These are phyloP conservation scores for Xylariaceae sp. DNA, from an alignment of 2,329 filamentous ascomycete genomes.

Conservation along the genomic window DNA sequence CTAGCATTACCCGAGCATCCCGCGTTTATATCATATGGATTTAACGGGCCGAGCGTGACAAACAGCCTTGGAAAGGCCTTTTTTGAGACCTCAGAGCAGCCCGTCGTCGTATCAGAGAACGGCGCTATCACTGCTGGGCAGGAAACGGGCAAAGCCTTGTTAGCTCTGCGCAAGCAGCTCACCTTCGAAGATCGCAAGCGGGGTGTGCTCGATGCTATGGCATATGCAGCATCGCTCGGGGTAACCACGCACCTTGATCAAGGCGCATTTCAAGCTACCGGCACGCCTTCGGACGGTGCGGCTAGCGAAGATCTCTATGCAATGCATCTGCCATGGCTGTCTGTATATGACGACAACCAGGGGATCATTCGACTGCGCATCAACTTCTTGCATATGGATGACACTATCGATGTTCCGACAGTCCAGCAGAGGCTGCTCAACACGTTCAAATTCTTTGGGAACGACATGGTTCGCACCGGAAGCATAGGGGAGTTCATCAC, in stretches of 20 bases:
- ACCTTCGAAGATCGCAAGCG: slow-evolving; percentile 29
- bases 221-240: slow-evolving; percentile 32
- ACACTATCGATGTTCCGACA: slow-evolving; percentile 14
- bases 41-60: slow-evolving; percentile 30
- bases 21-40: slow-evolving; percentile 29
- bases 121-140: slow-evolving; percentile 28
- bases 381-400: slow-evolving; percentile 35
- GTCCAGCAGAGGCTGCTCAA: slow-evolving; percentile 30
- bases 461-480: slow-evolving; percentile 34
- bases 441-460: slow-evolving; percentile 34
- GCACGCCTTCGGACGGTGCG: slow-evolving; percentile 30
- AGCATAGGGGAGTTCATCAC: slow-evolving; percentile 34
- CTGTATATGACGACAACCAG: slow-evolving; percentile 23
- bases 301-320: slow-evolving; percentile 32
- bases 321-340: slow-evolving; percentile 33
- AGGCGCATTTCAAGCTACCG: slow-evolving; percentile 31
- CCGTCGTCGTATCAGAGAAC: slow-evolving; percentile 16
- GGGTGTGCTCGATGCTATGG: slow-evolving; percentile 32
- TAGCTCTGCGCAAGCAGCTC: slow-evolving; percentile 26
- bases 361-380: slow-evolving; percentile 31
- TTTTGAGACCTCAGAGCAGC: slow-evolving; percentile 19
- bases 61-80: slow-evolving; percentile 31
- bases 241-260: slow-evolving; percentile 37
- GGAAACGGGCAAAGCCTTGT: slow-evolving; percentile 32
- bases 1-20: slow-evolving; percentile 28